Percentiles rank a stretch among this genome's conserved stretches.
phyloP scores from a whole-genome alignment of 176 grass and related monocot species.

The Guadua angustifolia region DNA sequence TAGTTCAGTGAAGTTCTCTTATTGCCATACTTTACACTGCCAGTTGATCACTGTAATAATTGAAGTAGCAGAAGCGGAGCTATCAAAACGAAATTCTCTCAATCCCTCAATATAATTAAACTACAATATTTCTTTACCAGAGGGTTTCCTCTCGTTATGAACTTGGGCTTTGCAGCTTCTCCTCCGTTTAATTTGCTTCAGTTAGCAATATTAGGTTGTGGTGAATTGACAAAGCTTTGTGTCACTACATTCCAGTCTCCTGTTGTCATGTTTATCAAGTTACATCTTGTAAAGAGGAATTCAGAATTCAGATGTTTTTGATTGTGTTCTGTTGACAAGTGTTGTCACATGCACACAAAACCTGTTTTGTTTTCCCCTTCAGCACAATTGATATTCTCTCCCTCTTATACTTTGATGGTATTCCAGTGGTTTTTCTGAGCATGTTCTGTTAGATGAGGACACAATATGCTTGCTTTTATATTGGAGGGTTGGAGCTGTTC shows the following conservation, averaged over 20 bases:
- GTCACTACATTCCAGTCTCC: background rate
- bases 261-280: background rate
- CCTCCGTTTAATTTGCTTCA: background rate
- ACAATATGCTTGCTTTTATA: conserved; percentile 21
- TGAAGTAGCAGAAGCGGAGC: background rate
- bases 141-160: background rate
- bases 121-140: background rate
- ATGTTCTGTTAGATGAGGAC: background rate
- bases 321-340: background rate
- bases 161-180: background rate
- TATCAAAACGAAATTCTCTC: background rate
- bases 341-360: background rate
- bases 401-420: background rate
- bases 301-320: conserved; percentile 2
- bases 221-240: background rate
- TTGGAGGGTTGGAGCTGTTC: background rate
- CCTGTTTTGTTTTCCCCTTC: background rate
- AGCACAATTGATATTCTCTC: background rate
- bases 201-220: background rate
- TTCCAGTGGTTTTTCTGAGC: background rate
- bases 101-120: background rate
- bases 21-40: background rate
- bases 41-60: conserved; percentile 10
- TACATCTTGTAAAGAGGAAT: background rate
- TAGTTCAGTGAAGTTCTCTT: background rate